Conservation (phyloP, 176 grass and related monocot species). For the Oryza longistaminata region DNA sequence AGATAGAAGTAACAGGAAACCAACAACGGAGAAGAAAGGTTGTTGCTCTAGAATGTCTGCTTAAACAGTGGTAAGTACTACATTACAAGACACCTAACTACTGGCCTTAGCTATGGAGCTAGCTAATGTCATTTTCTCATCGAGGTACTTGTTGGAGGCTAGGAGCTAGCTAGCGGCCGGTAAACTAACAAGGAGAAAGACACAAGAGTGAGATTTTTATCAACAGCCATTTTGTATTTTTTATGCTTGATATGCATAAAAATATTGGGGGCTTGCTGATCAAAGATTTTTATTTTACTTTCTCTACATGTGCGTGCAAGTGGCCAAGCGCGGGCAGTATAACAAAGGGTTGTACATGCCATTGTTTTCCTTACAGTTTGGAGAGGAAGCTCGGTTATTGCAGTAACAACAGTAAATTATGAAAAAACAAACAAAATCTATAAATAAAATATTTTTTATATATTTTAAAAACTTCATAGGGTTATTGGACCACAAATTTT, state of each 20-base stretch:
- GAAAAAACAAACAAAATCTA: too few relatives aligned
- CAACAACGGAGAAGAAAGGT: slow-evolving; percentile 25
- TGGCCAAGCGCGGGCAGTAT: too few relatives aligned
- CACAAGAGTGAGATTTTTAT: not conserved
- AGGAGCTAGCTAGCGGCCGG: not conserved
- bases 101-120: not conserved
- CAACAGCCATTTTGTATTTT: not conserved
- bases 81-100: slow-evolving; percentile 17
- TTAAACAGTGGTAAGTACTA: not conserved
- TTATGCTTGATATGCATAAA: not conserved
- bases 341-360: too few relatives aligned
- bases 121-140: slow-evolving; percentile 18
- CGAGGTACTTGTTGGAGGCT: not conserved
- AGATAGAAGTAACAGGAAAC: slow-evolving; percentile 31
- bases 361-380: too few relatives aligned
- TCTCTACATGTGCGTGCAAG: not conserved
- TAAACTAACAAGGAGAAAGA: slow-evolving; percentile 40
- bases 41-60: slow-evolving; percentile 23
- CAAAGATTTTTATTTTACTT: not conserved
- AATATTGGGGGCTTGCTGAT: not conserved
- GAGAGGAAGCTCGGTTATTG: too few relatives aligned
- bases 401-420: too few relatives aligned
- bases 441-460: too few relatives aligned
- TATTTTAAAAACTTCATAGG: too few relatives aligned
- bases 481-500: too few relatives aligned